Conservation (phyloP, 1,139 yeast species). For the Lodderomyces margitis region DNA sequence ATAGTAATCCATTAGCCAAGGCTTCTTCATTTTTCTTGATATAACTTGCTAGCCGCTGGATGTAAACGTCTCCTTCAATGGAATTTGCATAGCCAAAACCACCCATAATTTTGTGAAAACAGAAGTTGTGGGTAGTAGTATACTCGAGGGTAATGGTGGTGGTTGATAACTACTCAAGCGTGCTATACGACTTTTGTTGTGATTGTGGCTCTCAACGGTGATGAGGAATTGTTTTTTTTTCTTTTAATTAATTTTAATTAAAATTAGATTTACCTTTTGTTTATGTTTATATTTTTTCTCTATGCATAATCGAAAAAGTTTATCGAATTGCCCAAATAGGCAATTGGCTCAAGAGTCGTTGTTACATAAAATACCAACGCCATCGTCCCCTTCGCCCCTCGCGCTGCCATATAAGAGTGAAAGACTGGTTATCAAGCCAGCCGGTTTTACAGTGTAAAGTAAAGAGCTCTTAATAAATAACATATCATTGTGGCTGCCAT, state of each 20-base stretch:
- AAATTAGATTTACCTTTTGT: not conserved
- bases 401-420: too few relatives aligned
- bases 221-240: not conserved
- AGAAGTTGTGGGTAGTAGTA: not conserved
- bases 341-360: not conserved
- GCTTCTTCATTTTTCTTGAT: slow-evolving; percentile 44
- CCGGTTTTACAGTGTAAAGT: not conserved
- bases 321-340: not conserved
- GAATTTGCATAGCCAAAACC: slow-evolving; percentile 24
- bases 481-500: too few relatives aligned
- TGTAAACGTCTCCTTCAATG: slow-evolving; percentile 44
- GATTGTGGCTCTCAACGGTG: not conserved
- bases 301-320: not conserved
- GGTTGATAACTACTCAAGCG: not conserved
- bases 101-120: slow-evolving; percentile 18
- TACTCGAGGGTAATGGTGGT: not conserved
- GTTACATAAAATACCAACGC: too few relatives aligned
- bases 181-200: too few relatives aligned
- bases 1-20: slow-evolving; percentile 45
- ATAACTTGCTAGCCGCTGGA: slow-evolving; percentile 41
- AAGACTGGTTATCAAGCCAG: too few relatives aligned
- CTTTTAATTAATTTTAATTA: not conserved
- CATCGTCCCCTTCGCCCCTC: too few relatives aligned
- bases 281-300: not conserved
- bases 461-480: not conserved